Evolutionary conservation across 306 rosid genomes (phyloP).

Genomic region (Quercus ilex): DNA sequence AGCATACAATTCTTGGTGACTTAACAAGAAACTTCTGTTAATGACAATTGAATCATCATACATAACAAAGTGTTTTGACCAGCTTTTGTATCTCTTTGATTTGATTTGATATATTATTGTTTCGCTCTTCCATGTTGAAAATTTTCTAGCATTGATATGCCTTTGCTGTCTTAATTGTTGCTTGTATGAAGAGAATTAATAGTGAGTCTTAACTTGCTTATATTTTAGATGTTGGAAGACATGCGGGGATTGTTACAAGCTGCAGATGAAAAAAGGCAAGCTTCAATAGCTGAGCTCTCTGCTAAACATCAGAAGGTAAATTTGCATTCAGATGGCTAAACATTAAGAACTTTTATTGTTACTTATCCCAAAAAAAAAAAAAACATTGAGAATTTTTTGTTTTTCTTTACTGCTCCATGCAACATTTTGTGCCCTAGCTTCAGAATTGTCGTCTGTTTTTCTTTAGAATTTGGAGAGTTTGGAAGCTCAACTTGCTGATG

Average conservation of each 20-base stretch:
- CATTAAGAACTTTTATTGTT: neutral
- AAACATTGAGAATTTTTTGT: neutral
- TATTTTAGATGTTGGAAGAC: constrained; percentile 78
- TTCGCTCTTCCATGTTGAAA: neutral
- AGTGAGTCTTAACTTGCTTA: neutral
- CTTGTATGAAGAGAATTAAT: neutral
- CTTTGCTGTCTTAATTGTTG: neutral
- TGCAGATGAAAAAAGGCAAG: constrained; percentile 87
- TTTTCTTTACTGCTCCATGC: constrained; percentile 6
- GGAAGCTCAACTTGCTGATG: constrained; percentile 96
- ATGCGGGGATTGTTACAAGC: constrained; percentile 75
- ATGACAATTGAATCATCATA: neutral
- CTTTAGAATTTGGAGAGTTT: constrained; percentile 80
- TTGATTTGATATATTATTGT: neutral
- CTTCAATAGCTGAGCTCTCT: constrained; percentile 80
- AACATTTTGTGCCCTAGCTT: constrained; percentile 16
- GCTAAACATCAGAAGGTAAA: constrained; percentile 89
- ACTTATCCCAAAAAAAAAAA: too few relatives aligned
- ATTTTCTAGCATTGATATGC: constrained; percentile 1
- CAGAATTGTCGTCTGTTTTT: constrained; percentile 24
- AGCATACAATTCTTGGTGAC: neutral
- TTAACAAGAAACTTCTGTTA: neutral
- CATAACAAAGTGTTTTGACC: neutral
- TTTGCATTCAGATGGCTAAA: constrained; percentile 8
- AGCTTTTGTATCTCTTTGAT: neutral